Evolutionary conservation across 1,139 yeast genomes (phyloP).

Genomic region (Yamadazyma oceani): DNA sequence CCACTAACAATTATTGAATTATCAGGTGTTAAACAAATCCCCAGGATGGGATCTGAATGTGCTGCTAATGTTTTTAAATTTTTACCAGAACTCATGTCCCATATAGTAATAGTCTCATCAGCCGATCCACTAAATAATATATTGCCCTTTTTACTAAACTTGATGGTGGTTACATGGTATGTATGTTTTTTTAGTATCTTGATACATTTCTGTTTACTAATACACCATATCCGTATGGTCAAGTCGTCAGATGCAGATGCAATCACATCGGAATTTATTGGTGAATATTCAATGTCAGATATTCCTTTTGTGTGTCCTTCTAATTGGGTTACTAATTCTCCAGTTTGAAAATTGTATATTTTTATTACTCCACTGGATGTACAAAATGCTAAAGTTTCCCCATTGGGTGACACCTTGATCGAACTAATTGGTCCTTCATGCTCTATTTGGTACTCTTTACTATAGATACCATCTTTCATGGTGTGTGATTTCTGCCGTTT

Average conservation of each 20-base stretch:
- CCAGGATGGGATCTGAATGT: constrained; percentile 87
- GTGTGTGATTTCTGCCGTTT: too few relatives aligned
- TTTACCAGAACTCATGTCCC: constrained; percentile 79
- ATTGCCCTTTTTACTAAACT: constrained; percentile 74
- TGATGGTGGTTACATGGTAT: constrained; percentile 75
- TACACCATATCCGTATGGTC: constrained; percentile 74
- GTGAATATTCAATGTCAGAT: constrained; percentile 73
- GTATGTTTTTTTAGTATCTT: constrained; percentile 78
- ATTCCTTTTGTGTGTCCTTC: constrained; percentile 69
- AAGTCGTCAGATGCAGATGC: constrained; percentile 90
- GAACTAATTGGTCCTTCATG: constrained; percentile 8
- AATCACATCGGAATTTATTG: constrained; percentile 62
- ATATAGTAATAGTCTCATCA: constrained; percentile 86
- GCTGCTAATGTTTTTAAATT: constrained; percentile 84
- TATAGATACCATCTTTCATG: neutral
- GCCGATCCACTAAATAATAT: constrained; percentile 79
- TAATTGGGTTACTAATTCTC: constrained; percentile 34
- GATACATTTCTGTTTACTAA: constrained; percentile 50
- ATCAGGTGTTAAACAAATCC: constrained; percentile 73
- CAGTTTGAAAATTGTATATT: constrained; percentile 22
- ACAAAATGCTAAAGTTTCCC: constrained; percentile 57
- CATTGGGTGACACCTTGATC: constrained; percentile 66
- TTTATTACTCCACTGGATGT: constrained; percentile 33
- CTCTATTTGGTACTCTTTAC: neutral
- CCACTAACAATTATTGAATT: constrained; percentile 84